Percentiles rank a stretch among this genome's conserved stretches.
These are phyloP conservation scores for Mycena alexandri DNA, from an alignment of 768 basidiomycete species.

Conservation along the genomic window DNA sequence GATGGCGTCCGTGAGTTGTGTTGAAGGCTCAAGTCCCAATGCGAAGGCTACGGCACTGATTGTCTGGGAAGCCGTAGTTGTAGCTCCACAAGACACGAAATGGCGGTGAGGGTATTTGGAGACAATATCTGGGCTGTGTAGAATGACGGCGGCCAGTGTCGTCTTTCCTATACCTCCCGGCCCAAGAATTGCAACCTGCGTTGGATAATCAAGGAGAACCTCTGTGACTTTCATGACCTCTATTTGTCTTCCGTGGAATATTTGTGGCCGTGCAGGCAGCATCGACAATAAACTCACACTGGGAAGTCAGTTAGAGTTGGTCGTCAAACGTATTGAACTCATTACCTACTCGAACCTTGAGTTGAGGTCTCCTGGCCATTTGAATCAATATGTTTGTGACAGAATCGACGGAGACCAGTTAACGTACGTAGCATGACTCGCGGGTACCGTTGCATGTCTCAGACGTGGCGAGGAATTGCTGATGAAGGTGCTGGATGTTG, in stretches of 20 bases:
- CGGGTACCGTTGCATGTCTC: background rate
- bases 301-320: background rate
- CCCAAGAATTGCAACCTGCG: constrained; percentile 6
- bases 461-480: background rate
- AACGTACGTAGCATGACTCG: constrained; percentile 3
- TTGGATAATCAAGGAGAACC: background rate
- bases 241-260: constrained; percentile 3
- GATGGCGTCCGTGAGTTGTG: background rate
- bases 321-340: constrained; percentile 5
- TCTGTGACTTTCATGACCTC: constrained; percentile 6
- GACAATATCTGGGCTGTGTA: constrained; percentile 7
- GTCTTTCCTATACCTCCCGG: constrained; percentile 8
- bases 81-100: background rate
- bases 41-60: background rate
- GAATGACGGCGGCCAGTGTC: background rate
- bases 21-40: constrained; percentile 5
- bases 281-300: background rate
- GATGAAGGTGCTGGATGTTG: background rate
- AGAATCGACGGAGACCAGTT: too few relatives aligned
- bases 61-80: background rate
- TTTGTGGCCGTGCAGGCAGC: constrained; percentile 6
- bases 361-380: background rate
- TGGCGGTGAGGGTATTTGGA: constrained; percentile 2
- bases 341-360: constrained; percentile 9
- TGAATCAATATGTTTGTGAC: background rate